Evolutionary conservation across 208 protist species (phyloP).

Genomic region (Acanthamoeba lenticulata): DNA sequence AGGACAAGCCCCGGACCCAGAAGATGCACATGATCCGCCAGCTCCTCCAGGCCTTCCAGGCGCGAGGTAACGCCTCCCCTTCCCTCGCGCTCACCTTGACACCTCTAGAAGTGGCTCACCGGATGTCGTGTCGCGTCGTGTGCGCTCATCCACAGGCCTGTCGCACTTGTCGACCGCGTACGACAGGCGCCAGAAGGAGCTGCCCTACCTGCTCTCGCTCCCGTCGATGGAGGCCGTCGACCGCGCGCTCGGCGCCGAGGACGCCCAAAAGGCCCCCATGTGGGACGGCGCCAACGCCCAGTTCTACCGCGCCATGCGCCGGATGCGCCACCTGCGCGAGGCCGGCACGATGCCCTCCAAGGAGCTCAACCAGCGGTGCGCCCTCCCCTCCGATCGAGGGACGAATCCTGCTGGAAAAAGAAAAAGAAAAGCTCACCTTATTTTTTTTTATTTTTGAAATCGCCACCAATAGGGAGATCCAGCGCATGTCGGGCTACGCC

Average conservation of each 20-base stretch:
- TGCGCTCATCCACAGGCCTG: background rate
- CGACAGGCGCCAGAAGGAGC: slow-evolving; percentile 21
- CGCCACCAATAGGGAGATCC: background rate
- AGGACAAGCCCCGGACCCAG: slow-evolving; percentile 43
- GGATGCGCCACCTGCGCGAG: slow-evolving; percentile 48
- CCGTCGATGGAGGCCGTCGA: slow-evolving; percentile 40
- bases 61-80: background rate
- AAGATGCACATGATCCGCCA: slow-evolving; percentile 63
- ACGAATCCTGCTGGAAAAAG: background rate
- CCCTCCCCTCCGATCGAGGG: background rate
- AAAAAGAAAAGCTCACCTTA: background rate
- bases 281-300: slow-evolving; percentile 44
- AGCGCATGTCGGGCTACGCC: slow-evolving; percentile 57
- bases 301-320: slow-evolving; percentile 47
- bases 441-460: background rate
- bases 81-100: background rate
- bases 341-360: slow-evolving; percentile 49
- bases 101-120: background rate
- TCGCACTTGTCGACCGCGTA: slow-evolving; percentile 56
- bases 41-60: slow-evolving; percentile 45
- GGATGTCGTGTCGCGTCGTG: background rate
- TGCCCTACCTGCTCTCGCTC: slow-evolving; percentile 46
- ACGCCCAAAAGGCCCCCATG: background rate
- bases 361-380: slow-evolving; percentile 58
- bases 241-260: background rate